Conservation (phyloP, 2,329 filamentous ascomycete species). For the Kalaharituber pfeilii region DNA sequence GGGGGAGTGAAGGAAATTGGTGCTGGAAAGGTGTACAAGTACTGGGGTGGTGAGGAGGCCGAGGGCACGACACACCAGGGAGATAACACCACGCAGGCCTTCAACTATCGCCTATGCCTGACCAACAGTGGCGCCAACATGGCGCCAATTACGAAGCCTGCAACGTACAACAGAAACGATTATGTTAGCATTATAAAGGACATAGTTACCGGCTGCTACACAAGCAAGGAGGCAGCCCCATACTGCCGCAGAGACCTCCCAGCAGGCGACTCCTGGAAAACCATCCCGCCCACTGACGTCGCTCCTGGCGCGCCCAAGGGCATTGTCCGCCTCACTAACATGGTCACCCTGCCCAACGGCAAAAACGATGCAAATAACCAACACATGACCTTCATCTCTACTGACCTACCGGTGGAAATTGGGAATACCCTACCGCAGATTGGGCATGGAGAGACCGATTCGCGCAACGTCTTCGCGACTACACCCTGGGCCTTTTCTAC, state of each 20-base stretch:
- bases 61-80: constrained; percentile 14
- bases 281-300: constrained; percentile 16
- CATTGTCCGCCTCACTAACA: constrained; percentile 15
- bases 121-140: constrained; percentile 15
- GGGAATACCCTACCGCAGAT: constrained; percentile 3
- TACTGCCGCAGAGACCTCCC: too few relatives aligned
- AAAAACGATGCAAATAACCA: constrained; percentile 15
- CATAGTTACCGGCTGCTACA: constrained; percentile 10
- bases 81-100: constrained; percentile 18
- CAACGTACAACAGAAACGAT: constrained; percentile 16
- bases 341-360: constrained; percentile 16
- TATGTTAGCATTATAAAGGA: constrained; percentile 8
- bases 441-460: constrained; percentile 7
- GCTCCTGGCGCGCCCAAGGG: constrained; percentile 9
- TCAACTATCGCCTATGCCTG: constrained; percentile 18
- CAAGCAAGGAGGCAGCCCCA: constrained; percentile 12
- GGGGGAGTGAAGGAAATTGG: constrained; percentile 17
- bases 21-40: constrained; percentile 19
- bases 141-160: constrained; percentile 14
- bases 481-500: constrained; percentile 11
- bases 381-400: constrained; percentile 6
- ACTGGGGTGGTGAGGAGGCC: constrained; percentile 15
- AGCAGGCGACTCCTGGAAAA: too few relatives aligned
- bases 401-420: constrained; percentile 9
- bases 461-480: constrained; percentile 2